phyloP scores from a whole-genome alignment of 768 basidiomycete genomes.

The Scleroderma bovista region DNA sequence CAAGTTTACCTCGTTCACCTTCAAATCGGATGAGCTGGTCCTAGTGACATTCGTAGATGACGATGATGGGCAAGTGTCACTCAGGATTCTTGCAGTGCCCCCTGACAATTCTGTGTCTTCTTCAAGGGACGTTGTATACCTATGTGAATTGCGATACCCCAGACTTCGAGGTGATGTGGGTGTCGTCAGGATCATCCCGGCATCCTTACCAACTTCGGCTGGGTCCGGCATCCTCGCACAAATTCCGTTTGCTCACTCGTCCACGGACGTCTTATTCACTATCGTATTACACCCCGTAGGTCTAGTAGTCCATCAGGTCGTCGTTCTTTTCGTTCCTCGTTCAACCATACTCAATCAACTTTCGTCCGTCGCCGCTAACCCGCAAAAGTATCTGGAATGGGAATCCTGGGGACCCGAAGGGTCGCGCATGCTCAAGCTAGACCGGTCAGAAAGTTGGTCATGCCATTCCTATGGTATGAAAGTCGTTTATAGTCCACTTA shows the following conservation, averaged over 20 bases:
- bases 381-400: too few species aligned
- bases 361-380: too few species aligned
- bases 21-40: constrained; percentile 27
- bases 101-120: constrained; percentile 4
- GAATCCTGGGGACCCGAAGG: too few species aligned
- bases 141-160: constrained; percentile 27
- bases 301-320: neutral
- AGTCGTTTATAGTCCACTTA: constrained; percentile 18
- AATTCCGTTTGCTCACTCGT: constrained; percentile 19
- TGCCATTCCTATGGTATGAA: constrained; percentile 33
- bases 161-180: constrained; percentile 2
- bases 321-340: too few species aligned
- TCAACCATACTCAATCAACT: constrained; percentile 8
- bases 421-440: too few species aligned
- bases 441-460: constrained; percentile 29
- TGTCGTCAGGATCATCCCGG: constrained; percentile 27
- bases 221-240: constrained; percentile 2
- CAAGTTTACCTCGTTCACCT: constrained; percentile 29
- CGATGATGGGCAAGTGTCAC: constrained; percentile 17
- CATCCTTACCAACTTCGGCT: constrained; percentile 28
- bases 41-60: constrained; percentile 13
- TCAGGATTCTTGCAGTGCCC: constrained; percentile 17
- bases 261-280: constrained; percentile 28
- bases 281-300: constrained; percentile 8
- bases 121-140: constrained; percentile 10